Conservation (phyloP, 1,139 yeast species). For the Pichia sp. region DNA sequence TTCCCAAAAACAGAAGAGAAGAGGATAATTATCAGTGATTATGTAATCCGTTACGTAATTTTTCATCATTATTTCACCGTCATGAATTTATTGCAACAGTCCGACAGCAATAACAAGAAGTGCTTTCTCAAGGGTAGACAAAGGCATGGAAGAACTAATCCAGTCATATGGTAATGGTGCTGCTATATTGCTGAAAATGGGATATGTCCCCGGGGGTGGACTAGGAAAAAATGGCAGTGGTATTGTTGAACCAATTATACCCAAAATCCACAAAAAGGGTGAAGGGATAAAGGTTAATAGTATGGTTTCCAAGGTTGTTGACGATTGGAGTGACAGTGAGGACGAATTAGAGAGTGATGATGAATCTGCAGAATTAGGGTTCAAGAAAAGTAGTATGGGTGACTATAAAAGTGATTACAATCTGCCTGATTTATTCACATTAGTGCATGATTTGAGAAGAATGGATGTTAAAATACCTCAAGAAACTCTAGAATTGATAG, state of each 20-base stretch:
- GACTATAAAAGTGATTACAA: slow-evolving; percentile 9
- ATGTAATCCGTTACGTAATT: no score
- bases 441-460: slow-evolving; percentile 31
- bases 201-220: slow-evolving; percentile 77
- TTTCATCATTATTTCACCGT: no score
- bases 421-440: slow-evolving; percentile 26
- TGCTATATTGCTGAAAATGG: slow-evolving; percentile 71
- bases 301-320: not conserved
- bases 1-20: no score
- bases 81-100: no score
- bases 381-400: slow-evolving; percentile 10
- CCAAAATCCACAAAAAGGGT: slow-evolving; percentile 56
- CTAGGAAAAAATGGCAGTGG: slow-evolving; percentile 69
- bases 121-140: no score
- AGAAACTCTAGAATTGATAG: slow-evolving; percentile 22
- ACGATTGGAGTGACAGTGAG: slow-evolving; percentile 9
- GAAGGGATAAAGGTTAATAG: slow-evolving; percentile 62
- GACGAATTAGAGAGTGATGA: slow-evolving; percentile 3
- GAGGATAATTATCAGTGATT: no score
- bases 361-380: slow-evolving; percentile 5
- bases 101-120: no score
- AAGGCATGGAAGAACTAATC: no score
- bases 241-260: slow-evolving; percentile 69
- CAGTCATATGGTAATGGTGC: slow-evolving; percentile 78
- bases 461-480: slow-evolving; percentile 31